phyloP scores from a whole-genome alignment of 106 monocot genomes.

The Apostasia ramifera region DNA sequence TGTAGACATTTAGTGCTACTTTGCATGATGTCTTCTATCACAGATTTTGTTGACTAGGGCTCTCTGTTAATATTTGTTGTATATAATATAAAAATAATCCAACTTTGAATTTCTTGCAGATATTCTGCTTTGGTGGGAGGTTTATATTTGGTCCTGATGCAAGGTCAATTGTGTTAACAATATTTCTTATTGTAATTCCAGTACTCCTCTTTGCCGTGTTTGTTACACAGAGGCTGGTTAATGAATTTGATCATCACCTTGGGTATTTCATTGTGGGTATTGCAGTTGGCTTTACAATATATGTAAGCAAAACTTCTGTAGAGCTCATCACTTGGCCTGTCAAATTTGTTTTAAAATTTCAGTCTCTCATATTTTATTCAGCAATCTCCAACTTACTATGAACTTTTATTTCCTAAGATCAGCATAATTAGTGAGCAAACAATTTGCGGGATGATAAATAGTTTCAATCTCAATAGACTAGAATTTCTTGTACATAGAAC shows the following conservation, averaged over 20 bases:
- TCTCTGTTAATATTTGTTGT: too few species aligned
- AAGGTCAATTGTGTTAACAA: constrained; percentile 40
- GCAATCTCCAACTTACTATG: background rate
- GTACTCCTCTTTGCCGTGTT: constrained; percentile 39
- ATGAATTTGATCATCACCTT: constrained; percentile 28
- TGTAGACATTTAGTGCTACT: too few species aligned
- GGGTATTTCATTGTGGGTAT: constrained; percentile 24
- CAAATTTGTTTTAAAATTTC: background rate
- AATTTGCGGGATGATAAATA: too few species aligned
- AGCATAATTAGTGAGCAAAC: too few species aligned
- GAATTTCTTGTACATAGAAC: too few species aligned
- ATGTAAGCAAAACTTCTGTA: constrained; percentile 27
- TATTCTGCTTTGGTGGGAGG: constrained; percentile 46
- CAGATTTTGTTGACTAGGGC: too few species aligned
- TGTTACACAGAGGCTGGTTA: constrained; percentile 32
- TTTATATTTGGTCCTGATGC: constrained; percentile 66
- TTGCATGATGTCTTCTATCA: too few species aligned
- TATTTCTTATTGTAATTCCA: constrained; percentile 40
- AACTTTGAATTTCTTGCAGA: constrained; percentile 24
- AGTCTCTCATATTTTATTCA: background rate
- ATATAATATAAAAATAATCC: too few species aligned
- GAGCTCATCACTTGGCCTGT: background rate
- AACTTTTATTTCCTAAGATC: too few species aligned
- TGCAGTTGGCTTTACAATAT: constrained; percentile 25
- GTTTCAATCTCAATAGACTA: too few species aligned